Evolutionary conservation across 2,329 filamentous ascomycete genomes (phyloP).

Genomic region (Alternaria triticimaculans): DNA sequence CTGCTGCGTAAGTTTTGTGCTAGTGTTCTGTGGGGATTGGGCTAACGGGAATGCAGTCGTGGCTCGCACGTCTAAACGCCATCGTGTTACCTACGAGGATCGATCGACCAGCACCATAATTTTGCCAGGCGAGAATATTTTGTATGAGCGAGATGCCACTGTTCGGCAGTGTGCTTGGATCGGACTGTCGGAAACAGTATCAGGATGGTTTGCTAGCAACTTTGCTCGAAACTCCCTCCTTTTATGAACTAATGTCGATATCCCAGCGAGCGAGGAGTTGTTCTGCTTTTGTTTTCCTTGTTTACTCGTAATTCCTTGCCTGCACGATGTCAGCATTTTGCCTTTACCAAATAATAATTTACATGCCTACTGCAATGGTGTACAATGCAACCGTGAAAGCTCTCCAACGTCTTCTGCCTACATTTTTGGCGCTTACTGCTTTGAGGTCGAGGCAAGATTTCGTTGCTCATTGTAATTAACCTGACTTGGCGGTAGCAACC

Average conservation of each 20-base stretch:
- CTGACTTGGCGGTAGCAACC: neutral
- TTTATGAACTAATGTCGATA: neutral
- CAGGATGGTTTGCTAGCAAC: neutral
- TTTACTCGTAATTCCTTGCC: neutral
- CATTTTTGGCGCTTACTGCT: neutral
- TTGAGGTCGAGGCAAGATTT: neutral
- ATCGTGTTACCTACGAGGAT: neutral
- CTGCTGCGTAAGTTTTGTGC: slow-evolving; percentile 10
- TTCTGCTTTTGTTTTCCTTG: neutral
- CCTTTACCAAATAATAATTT: neutral
- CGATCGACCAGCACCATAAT: neutral
- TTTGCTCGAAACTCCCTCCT: neutral
- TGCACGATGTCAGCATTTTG: neutral
- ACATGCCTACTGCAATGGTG: neutral
- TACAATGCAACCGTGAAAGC: neutral
- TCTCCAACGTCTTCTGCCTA: neutral
- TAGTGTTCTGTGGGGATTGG: neutral
- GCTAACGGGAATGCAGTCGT: neutral
- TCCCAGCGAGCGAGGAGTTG: neutral
- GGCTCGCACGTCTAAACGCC: neutral
- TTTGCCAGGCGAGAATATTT: too few relatives aligned
- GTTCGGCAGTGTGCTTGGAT: neutral
- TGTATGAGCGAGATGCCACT: neutral
- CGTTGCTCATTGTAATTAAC: neutral
- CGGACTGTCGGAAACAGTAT: neutral